phyloP scores from a whole-genome alignment of 2,329 filamentous ascomycete genomes.

The Didymella keratinophila region DNA sequence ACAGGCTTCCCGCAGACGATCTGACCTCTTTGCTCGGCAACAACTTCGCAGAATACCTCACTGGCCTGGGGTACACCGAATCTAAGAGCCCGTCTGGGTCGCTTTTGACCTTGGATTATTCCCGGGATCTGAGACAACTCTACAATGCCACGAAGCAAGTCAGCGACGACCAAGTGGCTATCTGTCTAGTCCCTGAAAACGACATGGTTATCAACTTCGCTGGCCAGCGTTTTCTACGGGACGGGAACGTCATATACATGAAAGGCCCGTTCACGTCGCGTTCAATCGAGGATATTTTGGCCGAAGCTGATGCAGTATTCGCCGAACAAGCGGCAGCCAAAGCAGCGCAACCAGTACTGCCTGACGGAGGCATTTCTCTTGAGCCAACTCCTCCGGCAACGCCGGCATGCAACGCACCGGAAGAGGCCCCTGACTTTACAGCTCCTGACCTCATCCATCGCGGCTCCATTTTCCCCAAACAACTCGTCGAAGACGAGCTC shows the following conservation, averaged over 20 bases:
- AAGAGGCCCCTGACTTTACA: neutral
- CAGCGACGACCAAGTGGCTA: conserved; percentile 28
- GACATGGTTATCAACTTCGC: conserved; percentile 30
- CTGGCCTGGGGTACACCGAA: conserved; percentile 22
- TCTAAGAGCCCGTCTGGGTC: conserved; percentile 19
- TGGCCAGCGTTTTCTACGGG: conserved; percentile 17
- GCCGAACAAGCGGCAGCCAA: conserved; percentile 15
- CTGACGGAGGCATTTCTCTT: conserved; percentile 5
- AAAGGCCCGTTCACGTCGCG: conserved; percentile 39
- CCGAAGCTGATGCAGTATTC: conserved; percentile 24
- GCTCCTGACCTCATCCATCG: conserved; percentile 4
- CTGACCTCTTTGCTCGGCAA: conserved; percentile 21
- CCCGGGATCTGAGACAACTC: conserved; percentile 28
- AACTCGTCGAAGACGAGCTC: conserved; percentile 20
- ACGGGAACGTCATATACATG: conserved; percentile 36
- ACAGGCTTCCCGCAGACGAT: conserved; percentile 22
- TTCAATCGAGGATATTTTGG: conserved; percentile 26
- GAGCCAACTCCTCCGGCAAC: conserved; percentile 1
- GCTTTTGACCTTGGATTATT: conserved; percentile 40
- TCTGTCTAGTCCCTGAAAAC: conserved; percentile 42
- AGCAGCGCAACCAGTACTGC: neutral
- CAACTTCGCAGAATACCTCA: conserved; percentile 28
- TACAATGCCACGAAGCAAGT: conserved; percentile 24
- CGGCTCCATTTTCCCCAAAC: conserved; percentile 18
- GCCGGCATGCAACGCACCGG: neutral